These are phyloP conservation scores for Exidia glandulosa DNA, from an alignment of 768 basidiomycete species.

Conservation along the genomic window DNA sequence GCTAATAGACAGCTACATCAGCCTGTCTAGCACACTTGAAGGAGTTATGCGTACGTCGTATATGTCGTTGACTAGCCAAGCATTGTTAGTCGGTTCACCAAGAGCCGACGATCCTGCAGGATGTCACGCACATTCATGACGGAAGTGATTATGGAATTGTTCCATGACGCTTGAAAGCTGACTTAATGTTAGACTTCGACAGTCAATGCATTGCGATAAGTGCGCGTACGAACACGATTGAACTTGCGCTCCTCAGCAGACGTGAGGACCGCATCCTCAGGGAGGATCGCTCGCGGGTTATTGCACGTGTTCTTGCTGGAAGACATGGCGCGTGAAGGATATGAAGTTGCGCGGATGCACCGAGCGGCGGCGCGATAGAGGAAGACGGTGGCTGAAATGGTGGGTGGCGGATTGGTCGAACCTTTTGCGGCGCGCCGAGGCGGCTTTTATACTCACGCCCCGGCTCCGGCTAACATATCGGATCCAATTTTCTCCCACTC, in stretches of 20 bases:
- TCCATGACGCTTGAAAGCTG: not conserved
- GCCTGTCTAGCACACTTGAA: not conserved
- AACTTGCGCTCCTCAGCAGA: not conserved
- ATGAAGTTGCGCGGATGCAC: not conserved
- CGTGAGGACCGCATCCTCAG: not conserved
- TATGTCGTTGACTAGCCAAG: constrained; percentile 37
- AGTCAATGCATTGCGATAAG: not conserved
- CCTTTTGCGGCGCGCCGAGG: too few relatives aligned
- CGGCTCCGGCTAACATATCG: too few relatives aligned
- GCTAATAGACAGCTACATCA: constrained; percentile 17
- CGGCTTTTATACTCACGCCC: too few relatives aligned
- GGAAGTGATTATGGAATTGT: not conserved
- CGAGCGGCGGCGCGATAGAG: too few relatives aligned
- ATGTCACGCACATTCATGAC: not conserved
- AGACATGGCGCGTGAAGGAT: not conserved
- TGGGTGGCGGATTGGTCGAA: too few relatives aligned
- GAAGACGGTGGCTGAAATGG: too few relatives aligned
- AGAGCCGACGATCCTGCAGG: not conserved
- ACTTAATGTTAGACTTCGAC: not conserved
- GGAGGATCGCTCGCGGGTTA: not conserved
- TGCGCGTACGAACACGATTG: not conserved
- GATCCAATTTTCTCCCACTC: too few relatives aligned
- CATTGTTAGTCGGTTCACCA: too few relatives aligned
- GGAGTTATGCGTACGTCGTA: constrained; percentile 25
- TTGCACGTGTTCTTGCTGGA: not conserved